Evolutionary conservation across 2,329 filamentous ascomycete genomes (phyloP).

Genomic region (Ustulina deusta): DNA sequence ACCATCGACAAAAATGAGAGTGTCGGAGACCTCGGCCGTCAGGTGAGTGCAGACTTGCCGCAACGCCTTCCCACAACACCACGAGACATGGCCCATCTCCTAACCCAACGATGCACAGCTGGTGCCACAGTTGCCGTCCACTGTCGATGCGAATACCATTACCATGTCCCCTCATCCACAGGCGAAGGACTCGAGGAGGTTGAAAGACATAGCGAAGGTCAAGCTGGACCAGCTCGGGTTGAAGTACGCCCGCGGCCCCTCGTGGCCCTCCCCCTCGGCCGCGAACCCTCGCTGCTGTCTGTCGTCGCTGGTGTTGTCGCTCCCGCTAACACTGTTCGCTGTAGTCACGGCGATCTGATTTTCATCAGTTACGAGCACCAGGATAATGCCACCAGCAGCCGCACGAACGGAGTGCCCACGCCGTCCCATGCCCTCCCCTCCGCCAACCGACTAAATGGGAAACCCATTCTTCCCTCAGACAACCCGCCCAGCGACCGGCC

Average conservation of each 20-base stretch:
- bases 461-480: slow-evolving; percentile 76
- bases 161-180: slow-evolving; percentile 71
- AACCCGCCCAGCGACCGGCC: slow-evolving; percentile 72
- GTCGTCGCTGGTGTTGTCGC: neutral
- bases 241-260: slow-evolving; percentile 57
- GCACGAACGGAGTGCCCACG: slow-evolving; percentile 52
- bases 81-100: neutral
- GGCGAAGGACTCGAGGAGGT: slow-evolving; percentile 67
- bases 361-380: slow-evolving; percentile 83
- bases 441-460: slow-evolving; percentile 79
- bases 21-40: slow-evolving; percentile 72
- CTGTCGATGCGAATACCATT: slow-evolving; percentile 70
- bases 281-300: neutral
- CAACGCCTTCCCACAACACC: neutral
- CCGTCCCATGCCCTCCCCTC: slow-evolving; percentile 56
- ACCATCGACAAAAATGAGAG: slow-evolving; percentile 79
- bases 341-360: slow-evolving; percentile 89
- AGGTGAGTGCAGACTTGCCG: slow-evolving; percentile 55
- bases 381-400: slow-evolving; percentile 53
- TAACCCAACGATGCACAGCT: slow-evolving; percentile 59
- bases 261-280: neutral
- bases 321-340: slow-evolving; percentile 41
- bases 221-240: slow-evolving; percentile 70
- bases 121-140: slow-evolving; percentile 68
- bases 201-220: slow-evolving; percentile 69